Base-by-base conservation (phyloP, 345 rosid genomes). In the Eucalyptus microcorys region DNA sequence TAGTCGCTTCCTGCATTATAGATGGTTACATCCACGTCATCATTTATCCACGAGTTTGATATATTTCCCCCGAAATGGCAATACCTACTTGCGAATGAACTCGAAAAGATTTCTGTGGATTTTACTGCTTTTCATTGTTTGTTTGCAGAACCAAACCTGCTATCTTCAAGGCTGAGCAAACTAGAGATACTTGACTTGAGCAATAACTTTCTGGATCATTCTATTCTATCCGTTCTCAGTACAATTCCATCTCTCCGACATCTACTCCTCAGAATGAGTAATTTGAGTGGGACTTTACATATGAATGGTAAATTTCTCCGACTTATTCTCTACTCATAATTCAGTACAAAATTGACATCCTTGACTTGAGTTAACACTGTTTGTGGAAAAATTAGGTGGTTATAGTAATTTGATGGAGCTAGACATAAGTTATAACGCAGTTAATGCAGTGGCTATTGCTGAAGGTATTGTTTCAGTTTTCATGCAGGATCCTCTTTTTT, bases 1-100 rank as follows among this genome's bases (percentile, higher is more conserved):
- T 59, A 5, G 2, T 59, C 14, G 1, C 14, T 59, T 59, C 4
- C 1, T 59, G 2, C 32, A 8, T 59, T 1, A 59, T 59, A 59
- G 32, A 27, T 59, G 66, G 0, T 59, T 27, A 59, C 0, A 0
- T 59, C 4, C 66, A 5, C 2, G 7, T 59, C 32, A 27, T 59
- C 66, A 59, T 27, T 59, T 0, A 59, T 59, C 15, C 32, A 27
- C 0, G 0, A 2, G 66, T 59, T 3, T 59, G 4, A 27, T 0
- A 5, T 59, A 27, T 2, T 59, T 59, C 7, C 1, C 6, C 0
- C 0, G 2, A 5, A 26, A 59, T 59, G 14, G 30, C 7, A 26
- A 59, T 26, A 59, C 0, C 2, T 2, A 0, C 0, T 26, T 27
- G 0, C 7, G 0, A 0, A 1, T 27, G 32, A 0, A 1, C 66